These are phyloP conservation scores for Phaeosphaeriaceae sp. DNA, from an alignment of 2,329 filamentous ascomycete species.

Conservation along the genomic window DNA sequence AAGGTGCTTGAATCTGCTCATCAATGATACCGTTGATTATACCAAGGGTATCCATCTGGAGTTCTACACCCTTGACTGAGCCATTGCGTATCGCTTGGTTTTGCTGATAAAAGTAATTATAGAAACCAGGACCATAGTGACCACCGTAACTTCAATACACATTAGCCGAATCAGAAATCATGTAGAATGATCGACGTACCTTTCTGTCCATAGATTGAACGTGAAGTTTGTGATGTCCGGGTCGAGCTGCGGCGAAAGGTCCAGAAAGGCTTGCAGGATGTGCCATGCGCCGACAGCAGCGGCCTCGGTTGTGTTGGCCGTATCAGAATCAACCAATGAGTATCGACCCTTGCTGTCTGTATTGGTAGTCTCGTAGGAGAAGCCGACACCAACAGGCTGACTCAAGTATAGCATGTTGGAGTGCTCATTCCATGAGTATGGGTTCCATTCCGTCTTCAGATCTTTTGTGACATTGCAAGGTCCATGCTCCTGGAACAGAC, in stretches of 20 bases:
- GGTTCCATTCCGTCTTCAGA: conserved; percentile 44
- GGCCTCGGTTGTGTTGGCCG: conserved; percentile 40
- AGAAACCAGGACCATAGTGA: conserved; percentile 62
- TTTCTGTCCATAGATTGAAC: conserved; percentile 58
- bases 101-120: conserved; percentile 63
- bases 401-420: conserved; percentile 50
- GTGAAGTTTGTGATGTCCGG: conserved; percentile 58
- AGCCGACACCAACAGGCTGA: conserved; percentile 49
- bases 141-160: conserved; percentile 41
- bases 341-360: conserved; percentile 36
- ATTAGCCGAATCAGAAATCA: conserved; percentile 1
- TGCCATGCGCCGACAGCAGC: conserved; percentile 47
- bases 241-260: conserved; percentile 52
- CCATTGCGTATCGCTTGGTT: conserved; percentile 60
- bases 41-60: conserved; percentile 61
- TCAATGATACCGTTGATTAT: conserved; percentile 64
- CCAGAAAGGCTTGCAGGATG: conserved; percentile 45
- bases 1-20: conserved; percentile 55
- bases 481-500: conserved; percentile 57
- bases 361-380: conserved; percentile 45
- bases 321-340: conserved; percentile 39
- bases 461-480: conserved; percentile 45
- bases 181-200: conserved; percentile 16
- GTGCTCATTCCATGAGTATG: conserved; percentile 49
- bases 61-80: conserved; percentile 53